Conservation (phyloP, 2,329 filamentous ascomycete genomes). For the Trichophyton mentagrophytes region DNA sequence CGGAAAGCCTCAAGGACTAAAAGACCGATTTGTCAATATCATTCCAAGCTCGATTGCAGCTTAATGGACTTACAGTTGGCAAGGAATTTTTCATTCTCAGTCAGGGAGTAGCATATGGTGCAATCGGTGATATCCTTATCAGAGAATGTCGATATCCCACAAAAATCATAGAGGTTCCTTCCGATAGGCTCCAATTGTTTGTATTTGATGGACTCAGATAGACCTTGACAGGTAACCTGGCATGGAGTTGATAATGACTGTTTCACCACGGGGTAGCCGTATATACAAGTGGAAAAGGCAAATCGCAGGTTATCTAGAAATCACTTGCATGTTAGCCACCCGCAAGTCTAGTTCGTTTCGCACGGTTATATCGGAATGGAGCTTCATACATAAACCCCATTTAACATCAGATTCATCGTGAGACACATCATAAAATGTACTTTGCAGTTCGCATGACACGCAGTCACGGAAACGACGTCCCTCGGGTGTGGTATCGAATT, state of each 20-base stretch:
- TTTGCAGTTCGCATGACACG: slow-evolving; percentile 31
- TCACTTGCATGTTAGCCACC: slow-evolving; percentile 9
- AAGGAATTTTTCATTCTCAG: slow-evolving; percentile 28
- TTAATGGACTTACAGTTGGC: slow-evolving; percentile 29
- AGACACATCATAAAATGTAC: slow-evolving; percentile 22
- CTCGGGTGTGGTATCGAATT: slow-evolving; percentile 22
- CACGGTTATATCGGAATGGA: not conserved
- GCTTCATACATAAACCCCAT: slow-evolving; percentile 33
- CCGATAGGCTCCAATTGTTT: slow-evolving; percentile 20
- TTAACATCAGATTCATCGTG: slow-evolving; percentile 32
- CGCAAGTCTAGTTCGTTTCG: not conserved
- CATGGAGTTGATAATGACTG: slow-evolving; percentile 32
- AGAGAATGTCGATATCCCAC: slow-evolving; percentile 26
- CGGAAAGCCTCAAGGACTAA: slow-evolving; percentile 35
- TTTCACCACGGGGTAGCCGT: slow-evolving; percentile 26
- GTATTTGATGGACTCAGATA: slow-evolving; percentile 23
- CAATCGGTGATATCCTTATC: slow-evolving; percentile 32
- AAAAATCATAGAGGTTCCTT: slow-evolving; percentile 27
- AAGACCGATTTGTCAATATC: not conserved
- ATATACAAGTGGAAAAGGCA: slow-evolving; percentile 33
- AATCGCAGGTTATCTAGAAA: slow-evolving; percentile 34
- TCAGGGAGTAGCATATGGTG: slow-evolving; percentile 33
- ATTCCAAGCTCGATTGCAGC: not conserved
- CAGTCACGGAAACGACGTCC: slow-evolving; percentile 31
- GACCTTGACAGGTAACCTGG: slow-evolving; percentile 29